phyloP scores from a whole-genome alignment of 2,329 filamentous ascomycete genomes.

The Aspergillus puulaauensis region DNA sequence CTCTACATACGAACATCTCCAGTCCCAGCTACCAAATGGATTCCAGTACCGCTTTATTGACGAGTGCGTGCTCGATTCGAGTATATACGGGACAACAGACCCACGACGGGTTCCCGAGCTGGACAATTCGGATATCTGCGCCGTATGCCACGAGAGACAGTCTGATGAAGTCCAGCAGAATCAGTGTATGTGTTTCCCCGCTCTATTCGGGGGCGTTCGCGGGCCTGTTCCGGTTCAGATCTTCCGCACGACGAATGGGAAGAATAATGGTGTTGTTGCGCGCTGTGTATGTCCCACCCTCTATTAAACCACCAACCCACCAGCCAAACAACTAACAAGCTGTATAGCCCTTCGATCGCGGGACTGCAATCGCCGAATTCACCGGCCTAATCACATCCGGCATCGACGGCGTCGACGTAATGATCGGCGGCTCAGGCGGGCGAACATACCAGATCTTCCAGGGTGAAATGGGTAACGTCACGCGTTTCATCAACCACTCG shows the following conservation, averaged over 20 bases:
- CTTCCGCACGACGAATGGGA: slow-evolving; percentile 53
- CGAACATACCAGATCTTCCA: slow-evolving; percentile 58
- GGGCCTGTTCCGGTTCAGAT: slow-evolving; percentile 51
- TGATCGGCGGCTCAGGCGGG: slow-evolving; percentile 46
- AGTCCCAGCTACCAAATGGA: slow-evolving; percentile 17
- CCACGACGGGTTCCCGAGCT: slow-evolving; percentile 45
- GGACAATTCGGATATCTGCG: slow-evolving; percentile 39
- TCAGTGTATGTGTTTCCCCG: slow-evolving; percentile 54
- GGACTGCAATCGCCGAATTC: slow-evolving; percentile 56
- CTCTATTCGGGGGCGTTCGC: slow-evolving; percentile 50
- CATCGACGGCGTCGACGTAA: slow-evolving; percentile 54
- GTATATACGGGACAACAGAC: slow-evolving; percentile 51
- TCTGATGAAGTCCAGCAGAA: slow-evolving; percentile 52
- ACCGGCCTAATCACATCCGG: slow-evolving; percentile 56
- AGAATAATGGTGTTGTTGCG: slow-evolving; percentile 53
- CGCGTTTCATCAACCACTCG: slow-evolving; percentile 60
- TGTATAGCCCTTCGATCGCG: slow-evolving; percentile 49
- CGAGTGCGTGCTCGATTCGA: slow-evolving; percentile 50
- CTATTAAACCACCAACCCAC: not conserved
- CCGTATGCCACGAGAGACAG: slow-evolving; percentile 49
- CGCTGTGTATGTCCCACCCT: slow-evolving; percentile 18
- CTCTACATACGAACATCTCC: slow-evolving; percentile 21
- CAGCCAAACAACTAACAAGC: not conserved
- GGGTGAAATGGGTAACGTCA: slow-evolving; percentile 55
- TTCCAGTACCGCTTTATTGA: slow-evolving; percentile 35